Evolutionary conservation across 75 land plant genomes (phyloP).

Genomic region (Adiantum capillusveneris): DNA sequence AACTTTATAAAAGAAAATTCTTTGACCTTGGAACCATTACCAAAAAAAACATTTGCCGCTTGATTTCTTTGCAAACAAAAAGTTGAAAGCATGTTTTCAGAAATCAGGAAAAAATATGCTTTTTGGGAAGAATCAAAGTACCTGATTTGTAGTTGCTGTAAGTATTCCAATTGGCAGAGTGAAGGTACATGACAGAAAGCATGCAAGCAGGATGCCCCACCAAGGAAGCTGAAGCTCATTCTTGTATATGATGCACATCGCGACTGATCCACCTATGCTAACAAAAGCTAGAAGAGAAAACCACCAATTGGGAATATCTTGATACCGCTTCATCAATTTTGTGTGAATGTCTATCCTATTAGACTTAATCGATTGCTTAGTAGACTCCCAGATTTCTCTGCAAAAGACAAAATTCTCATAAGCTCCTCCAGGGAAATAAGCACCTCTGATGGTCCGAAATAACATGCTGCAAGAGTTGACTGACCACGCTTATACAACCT

Average conservation of each 20-base stretch:
- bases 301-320: slow-evolving; percentile 84
- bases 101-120: too few species aligned
- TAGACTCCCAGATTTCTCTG: slow-evolving; percentile 56
- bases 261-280: slow-evolving; percentile 43
- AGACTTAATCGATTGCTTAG: slow-evolving; percentile 20
- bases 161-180: slow-evolving; percentile 82
- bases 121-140: slow-evolving; percentile 3
- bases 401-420: not conserved
- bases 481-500: too few species aligned
- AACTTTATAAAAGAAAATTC: too few species aligned
- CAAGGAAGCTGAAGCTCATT: slow-evolving; percentile 77
- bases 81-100: too few species aligned
- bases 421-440: too few species aligned
- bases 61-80: too few species aligned
- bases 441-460: too few species aligned
- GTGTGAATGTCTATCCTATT: slow-evolving; percentile 70
- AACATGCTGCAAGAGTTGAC: too few species aligned
- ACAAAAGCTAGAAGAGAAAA: slow-evolving; percentile 37
- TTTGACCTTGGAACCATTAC: too few species aligned
- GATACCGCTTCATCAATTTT: slow-evolving; percentile 54
- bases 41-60: too few species aligned
- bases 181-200: slow-evolving; percentile 56
- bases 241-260: slow-evolving; percentile 40
- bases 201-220: slow-evolving; percentile 87
- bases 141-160: slow-evolving; percentile 91